Conservation (phyloP, 2,329 filamentous ascomycete species). For the Didymella pinodella region DNA sequence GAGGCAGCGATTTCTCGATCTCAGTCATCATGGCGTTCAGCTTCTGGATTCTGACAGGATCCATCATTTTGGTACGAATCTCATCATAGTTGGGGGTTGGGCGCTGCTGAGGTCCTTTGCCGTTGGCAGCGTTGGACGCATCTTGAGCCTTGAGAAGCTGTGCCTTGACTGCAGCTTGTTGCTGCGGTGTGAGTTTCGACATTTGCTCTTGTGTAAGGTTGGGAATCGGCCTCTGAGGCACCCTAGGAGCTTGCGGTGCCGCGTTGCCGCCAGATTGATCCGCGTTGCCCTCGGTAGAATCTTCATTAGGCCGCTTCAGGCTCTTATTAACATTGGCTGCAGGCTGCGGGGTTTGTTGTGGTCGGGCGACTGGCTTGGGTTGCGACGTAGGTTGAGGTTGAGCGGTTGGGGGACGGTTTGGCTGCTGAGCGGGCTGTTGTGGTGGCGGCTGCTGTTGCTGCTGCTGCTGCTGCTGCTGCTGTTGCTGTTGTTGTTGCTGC, state of each 20-base stretch:
- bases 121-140: constrained; percentile 38
- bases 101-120: constrained; percentile 40
- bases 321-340: constrained; percentile 29
- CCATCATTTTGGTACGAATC: constrained; percentile 35
- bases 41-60: constrained; percentile 39
- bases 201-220: constrained; percentile 48
- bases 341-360: constrained; percentile 33
- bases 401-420: constrained; percentile 9
- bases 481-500: constrained; percentile 27
- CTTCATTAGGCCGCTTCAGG: constrained; percentile 53
- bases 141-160: constrained; percentile 48
- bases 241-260: constrained; percentile 50
- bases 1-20: constrained; percentile 37
- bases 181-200: constrained; percentile 42
- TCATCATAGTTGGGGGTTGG: constrained; percentile 34
- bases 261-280: constrained; percentile 32
- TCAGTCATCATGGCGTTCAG: constrained; percentile 42
- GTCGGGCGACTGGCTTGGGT: constrained; percentile 29
- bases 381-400: constrained; percentile 19
- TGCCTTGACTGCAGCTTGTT: constrained; percentile 44
- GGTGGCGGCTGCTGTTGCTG: constrained; percentile 21
- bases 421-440: constrained; percentile 13
- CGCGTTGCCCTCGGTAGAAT: constrained; percentile 50
- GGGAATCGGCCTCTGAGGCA: constrained; percentile 38
- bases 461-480: constrained; percentile 25